phyloP scores from a whole-genome alignment of 2,329 filamentous ascomycete species.

The Sordariomycetes sp. region DNA sequence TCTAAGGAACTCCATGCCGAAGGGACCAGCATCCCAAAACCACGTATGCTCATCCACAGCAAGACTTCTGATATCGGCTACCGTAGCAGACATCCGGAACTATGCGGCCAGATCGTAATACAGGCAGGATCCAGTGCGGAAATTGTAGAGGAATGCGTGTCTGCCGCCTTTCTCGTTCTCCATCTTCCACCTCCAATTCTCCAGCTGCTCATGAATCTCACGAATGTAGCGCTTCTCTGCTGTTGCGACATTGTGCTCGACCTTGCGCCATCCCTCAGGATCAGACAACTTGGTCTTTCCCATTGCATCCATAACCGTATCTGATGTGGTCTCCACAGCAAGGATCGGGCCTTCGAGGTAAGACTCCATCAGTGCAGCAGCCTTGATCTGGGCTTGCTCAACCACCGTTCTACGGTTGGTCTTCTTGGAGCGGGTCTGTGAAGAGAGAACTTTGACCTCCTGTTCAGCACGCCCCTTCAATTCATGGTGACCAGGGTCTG shows the following conservation, averaged over 20 bases:
- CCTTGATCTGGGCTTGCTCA: constrained; percentile 59
- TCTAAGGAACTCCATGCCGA: too few species aligned
- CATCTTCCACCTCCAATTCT: constrained; percentile 50
- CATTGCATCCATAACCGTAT: constrained; percentile 71
- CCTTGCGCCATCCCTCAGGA: constrained; percentile 71
- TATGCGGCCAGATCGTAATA: constrained; percentile 62
- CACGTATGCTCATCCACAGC: too few species aligned
- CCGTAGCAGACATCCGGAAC: too few species aligned
- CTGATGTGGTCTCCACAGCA: constrained; percentile 73
- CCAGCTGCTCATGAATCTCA: constrained; percentile 72
- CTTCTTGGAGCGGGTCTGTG: constrained; percentile 82
- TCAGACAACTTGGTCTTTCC: constrained; percentile 68
- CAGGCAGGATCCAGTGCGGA: constrained; percentile 72
- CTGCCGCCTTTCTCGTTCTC: constrained; percentile 43
- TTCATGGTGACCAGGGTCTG: constrained; percentile 7
- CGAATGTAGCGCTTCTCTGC: constrained; percentile 73
- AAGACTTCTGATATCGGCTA: too few species aligned
- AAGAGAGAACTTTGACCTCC: constrained; percentile 77
- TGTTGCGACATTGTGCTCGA: constrained; percentile 70
- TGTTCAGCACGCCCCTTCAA: constrained; percentile 47
- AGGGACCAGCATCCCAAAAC: too few species aligned
- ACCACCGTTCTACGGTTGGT: constrained; percentile 81
- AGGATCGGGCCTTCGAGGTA: constrained; percentile 73
- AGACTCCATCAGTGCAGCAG: constrained; percentile 55
- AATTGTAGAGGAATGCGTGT: constrained; percentile 88